Base-by-base conservation (phyloP, 2,329 filamentous ascomycete genomes). In the Ophiostoma australiae region DNA sequence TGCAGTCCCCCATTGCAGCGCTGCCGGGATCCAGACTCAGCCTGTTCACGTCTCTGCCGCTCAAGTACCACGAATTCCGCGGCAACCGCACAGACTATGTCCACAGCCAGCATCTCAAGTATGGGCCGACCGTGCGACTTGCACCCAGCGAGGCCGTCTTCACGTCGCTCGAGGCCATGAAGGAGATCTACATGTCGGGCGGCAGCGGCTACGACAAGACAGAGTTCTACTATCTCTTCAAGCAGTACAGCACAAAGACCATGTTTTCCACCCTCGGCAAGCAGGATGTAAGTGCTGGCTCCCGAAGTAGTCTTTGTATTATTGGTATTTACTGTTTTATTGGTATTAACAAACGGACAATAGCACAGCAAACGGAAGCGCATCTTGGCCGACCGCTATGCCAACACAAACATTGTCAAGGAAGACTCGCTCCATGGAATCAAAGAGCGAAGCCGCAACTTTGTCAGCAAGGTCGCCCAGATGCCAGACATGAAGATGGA, bases 161-260 rank as follows among this genome's bases (percentile, higher is more conserved):
- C 73, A 84, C 85, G 0, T 87, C 85, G 1, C 77, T 81, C 20
- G 80, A 82, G 6, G 87, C 85, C 0, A 78, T 89, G 67, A 89
- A 86, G 75, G 85, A 89, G 78, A 89, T 89, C 67, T 90, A 90
- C 77, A 83, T 84, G 73, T 86, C 84, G 0, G 83, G 84, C 0
- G 87, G 87, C 2, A 89, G 86, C 75, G 87, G 87, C 23, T 90
- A 87, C 76, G 86, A 89, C 76, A 89, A 89, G 79, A 88, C 86
- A 0, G 85, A 87, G 72, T 89, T 89, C 74, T 90, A 90, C 75
- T 79, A 87, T 71, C 77, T 90, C 23, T 89, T 90, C 73, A 83
- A 76, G 72, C 81, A 87, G 3, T 89, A 85, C 74, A 84, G 83
- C 17, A 82, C 82, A 11, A 65, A 37, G 74, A 87, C 85, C 69